A percentile compares a stretch with the other conserved stretches of the same genome.
Conservation (phyloP, 192 early-diverging fungal species). For the Coemansia sp. region DNA sequence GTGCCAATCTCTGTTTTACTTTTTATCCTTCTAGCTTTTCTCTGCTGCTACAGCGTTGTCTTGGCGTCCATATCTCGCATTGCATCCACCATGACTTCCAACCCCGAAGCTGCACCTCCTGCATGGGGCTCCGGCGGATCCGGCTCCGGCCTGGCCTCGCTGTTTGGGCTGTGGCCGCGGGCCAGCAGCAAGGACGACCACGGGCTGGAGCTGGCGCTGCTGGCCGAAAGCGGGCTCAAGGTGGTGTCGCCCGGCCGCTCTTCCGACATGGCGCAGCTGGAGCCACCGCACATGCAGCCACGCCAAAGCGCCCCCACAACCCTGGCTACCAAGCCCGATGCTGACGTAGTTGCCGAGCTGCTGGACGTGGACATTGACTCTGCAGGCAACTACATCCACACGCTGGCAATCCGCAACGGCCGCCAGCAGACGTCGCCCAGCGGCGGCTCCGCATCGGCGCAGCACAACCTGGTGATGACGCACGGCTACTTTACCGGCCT, state of each 20-base stretch:
- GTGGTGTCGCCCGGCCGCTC: slow-evolving; percentile 3
- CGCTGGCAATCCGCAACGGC: slow-evolving; percentile 32
- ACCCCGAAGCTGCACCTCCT: slow-evolving; percentile 1
- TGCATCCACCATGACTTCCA: slow-evolving; percentile 4
- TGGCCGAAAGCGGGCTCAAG: slow-evolving; percentile 28
- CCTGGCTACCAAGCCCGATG: not conserved
- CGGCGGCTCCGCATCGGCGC: not conserved
- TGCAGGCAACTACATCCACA: slow-evolving; percentile 49
- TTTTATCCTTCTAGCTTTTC: too few relatives aligned
- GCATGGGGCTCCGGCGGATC: slow-evolving; percentile 10
- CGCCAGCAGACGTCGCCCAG: not conserved
- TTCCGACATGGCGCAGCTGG: not conserved
- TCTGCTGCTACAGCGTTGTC: too few relatives aligned
- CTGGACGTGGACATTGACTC: slow-evolving; percentile 44
- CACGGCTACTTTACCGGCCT: slow-evolving; percentile 55
- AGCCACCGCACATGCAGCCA: not conserved
- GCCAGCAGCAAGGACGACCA: slow-evolving; percentile 22
- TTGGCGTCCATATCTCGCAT: too few relatives aligned
- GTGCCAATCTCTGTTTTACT: too few relatives aligned
- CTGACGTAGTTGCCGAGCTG: slow-evolving; percentile 18
- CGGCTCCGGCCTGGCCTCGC: slow-evolving; percentile 3
- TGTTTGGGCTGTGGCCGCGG: slow-evolving; percentile 24
- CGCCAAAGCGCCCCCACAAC: not conserved
- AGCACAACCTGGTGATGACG: slow-evolving; percentile 48
- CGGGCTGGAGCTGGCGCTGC: slow-evolving; percentile 23